Percentiles rank a stretch among this genome's conserved stretches.
Conservation (phyloP, 2,329 filamentous ascomycete species). For the Rhinocladiella mackenziei region DNA sequence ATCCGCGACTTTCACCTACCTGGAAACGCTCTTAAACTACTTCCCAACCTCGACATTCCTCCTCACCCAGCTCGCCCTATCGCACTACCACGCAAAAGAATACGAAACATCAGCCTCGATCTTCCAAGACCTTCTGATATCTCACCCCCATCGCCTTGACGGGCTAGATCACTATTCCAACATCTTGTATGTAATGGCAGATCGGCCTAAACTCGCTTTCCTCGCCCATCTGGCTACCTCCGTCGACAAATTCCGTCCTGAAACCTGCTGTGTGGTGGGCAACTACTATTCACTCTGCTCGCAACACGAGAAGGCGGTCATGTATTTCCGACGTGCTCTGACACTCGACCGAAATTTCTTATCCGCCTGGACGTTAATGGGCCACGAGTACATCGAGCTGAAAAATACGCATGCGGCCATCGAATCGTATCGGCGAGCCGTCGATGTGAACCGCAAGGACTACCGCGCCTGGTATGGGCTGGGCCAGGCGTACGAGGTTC, state of each 20-base stretch:
- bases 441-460: constrained; percentile 92
- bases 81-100: constrained; percentile 86
- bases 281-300: constrained; percentile 96
- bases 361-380: constrained; percentile 97
- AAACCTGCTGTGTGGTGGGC: constrained; percentile 93
- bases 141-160: constrained; percentile 69
- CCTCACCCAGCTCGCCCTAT: constrained; percentile 79
- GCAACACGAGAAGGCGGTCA: constrained; percentile 94
- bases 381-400: constrained; percentile 96
- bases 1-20: constrained; percentile 21
- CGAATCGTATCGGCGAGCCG: constrained; percentile 89
- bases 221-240: constrained; percentile 84
- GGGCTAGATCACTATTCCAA: constrained; percentile 95
- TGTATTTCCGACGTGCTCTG: constrained; percentile 91
- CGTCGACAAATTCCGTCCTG: constrained; percentile 92
- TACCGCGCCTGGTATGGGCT: constrained; percentile 98
- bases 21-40: constrained; percentile 65
- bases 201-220: constrained; percentile 84
- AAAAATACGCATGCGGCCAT: constrained; percentile 98
- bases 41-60: constrained; percentile 88
- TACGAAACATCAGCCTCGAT: constrained; percentile 61
- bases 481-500: constrained; percentile 92
- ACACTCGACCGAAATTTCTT: constrained; percentile 86
- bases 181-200: constrained; percentile 88
- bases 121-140: constrained; percentile 66